These are phyloP conservation scores for Fraxinus greggii DNA, from an alignment of 305 asterid species.

Conservation along the genomic window DNA sequence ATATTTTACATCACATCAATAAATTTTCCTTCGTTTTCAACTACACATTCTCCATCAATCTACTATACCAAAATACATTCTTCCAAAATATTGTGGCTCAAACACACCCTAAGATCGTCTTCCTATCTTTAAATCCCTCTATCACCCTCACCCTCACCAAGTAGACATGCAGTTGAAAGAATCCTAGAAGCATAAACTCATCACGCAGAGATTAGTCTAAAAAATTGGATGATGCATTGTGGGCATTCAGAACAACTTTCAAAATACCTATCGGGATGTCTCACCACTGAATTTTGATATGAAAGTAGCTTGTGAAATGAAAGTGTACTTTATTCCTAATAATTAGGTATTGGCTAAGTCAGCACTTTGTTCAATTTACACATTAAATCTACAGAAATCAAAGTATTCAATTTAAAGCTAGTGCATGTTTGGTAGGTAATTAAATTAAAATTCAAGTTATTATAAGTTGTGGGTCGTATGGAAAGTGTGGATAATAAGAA, in stretches of 20 bases:
- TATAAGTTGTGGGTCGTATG: background rate
- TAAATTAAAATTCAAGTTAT: background rate
- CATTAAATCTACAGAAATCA: background rate
- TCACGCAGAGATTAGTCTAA: background rate
- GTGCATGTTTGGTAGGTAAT: background rate
- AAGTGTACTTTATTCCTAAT: background rate
- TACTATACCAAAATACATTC: too few species aligned
- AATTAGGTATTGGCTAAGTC: background rate
- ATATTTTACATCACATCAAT: too few species aligned
- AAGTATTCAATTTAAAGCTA: background rate
- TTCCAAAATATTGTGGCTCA: too few species aligned
- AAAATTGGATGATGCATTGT: background rate
- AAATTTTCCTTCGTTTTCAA: too few species aligned
- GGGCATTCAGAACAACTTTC: background rate
- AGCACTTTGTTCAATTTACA: background rate
- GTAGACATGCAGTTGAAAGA: background rate
- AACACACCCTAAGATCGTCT: too few species aligned
- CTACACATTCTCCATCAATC: too few species aligned
- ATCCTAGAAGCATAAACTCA: background rate
- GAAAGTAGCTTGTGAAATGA: background rate
- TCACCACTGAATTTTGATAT: background rate
- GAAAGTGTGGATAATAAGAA: background rate
- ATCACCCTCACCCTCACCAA: background rate
- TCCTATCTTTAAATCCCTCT: background rate
- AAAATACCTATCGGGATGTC: background rate